Percentiles rank a stretch among this genome's conserved stretches.
phyloP scores from a whole-genome alignment of 148 eudicot genomes.

The Chenopodium suecicum region DNA sequence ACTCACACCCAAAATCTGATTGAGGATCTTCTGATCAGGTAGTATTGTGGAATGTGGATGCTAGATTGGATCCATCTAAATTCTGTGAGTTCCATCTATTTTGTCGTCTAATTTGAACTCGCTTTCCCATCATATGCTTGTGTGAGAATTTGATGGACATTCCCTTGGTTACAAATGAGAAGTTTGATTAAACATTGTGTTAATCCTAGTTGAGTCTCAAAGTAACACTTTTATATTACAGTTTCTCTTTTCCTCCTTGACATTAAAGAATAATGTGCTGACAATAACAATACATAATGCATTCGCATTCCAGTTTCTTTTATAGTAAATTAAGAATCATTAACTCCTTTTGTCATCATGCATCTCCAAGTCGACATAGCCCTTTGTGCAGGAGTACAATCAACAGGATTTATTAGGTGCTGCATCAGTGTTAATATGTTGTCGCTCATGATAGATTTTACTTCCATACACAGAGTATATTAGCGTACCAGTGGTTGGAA shows the following conservation, averaged over 20 bases:
- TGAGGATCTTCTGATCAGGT: not conserved
- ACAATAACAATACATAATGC: not conserved
- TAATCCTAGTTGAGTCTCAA: not conserved
- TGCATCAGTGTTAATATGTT: not conserved
- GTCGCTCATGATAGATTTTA: conserved; percentile 3
- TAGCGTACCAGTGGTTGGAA: conserved; percentile 82
- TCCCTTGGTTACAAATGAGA: not conserved
- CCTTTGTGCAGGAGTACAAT: not conserved
- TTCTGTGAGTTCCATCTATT: not conserved
- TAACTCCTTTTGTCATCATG: not conserved
- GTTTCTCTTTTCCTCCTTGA: not conserved
- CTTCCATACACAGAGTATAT: conserved; percentile 46
- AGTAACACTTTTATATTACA: not conserved
- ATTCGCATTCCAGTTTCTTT: too few relatives aligned
- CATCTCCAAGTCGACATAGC: not conserved
- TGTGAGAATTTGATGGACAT: not conserved
- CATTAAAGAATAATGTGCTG: not conserved
- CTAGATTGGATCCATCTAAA: not conserved
- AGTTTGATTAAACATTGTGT: not conserved
- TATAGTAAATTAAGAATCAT: not conserved
- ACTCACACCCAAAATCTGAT: not conserved
- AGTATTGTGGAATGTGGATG: not conserved
- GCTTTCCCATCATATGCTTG: not conserved
- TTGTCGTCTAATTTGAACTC: not conserved
- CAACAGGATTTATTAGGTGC: not conserved